phyloP scores from a whole-genome alignment of 805 yeast species.

The Barnettozyma wickerhamii region DNA sequence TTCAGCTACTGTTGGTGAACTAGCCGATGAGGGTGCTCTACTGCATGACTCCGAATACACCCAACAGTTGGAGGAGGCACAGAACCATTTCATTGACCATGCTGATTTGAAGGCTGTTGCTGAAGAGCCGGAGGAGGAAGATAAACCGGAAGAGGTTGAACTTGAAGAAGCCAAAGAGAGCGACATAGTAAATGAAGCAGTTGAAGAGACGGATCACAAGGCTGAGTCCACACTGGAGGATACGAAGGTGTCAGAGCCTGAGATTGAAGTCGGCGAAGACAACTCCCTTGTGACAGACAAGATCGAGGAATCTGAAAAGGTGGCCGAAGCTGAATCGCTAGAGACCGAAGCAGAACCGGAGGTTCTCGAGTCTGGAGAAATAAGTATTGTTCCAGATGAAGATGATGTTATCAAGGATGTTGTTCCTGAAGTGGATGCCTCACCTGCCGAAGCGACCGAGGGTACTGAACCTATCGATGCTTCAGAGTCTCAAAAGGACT shows the following conservation, averaged over 20 bases:
- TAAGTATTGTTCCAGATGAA: neutral
- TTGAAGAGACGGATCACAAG: neutral
- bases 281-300: no score
- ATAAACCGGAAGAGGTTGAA: slow-evolving; percentile 8
- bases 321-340: neutral
- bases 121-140: slow-evolving; percentile 8
- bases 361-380: neutral
- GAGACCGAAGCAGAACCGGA: neutral
- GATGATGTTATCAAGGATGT: neutral
- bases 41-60: slow-evolving; percentile 32
- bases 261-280: no score
- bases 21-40: slow-evolving; percentile 55
- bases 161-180: neutral
- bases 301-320: neutral
- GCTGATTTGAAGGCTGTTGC: slow-evolving; percentile 12
- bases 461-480: neutral
- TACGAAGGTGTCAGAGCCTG: no score
- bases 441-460: neutral
- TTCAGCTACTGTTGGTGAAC: slow-evolving; percentile 35
- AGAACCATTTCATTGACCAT: slow-evolving; percentile 13
- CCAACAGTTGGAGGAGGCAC: slow-evolving; percentile 11
- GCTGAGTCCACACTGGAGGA: no score
- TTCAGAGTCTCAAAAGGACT: neutral
- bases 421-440: neutral
- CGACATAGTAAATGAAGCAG: neutral